phyloP scores from a whole-genome alignment of 371 early-diverging fungal species.

The Coemansia sp. region DNA sequence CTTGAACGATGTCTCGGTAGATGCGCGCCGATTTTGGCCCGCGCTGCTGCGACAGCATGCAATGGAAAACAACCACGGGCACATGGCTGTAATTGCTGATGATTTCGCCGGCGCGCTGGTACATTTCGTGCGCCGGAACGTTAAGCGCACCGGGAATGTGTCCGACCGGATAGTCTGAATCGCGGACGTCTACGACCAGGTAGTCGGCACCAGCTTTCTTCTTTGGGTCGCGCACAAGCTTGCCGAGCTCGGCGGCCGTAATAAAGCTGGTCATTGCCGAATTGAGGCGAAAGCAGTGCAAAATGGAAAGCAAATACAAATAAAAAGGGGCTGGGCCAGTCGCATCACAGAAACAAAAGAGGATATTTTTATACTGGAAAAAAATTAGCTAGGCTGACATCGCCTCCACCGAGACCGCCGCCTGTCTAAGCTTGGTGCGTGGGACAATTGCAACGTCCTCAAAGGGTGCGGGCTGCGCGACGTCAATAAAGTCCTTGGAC shows the following conservation, averaged over 20 bases:
- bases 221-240: slow-evolving; percentile 57
- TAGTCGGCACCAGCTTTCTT: slow-evolving; percentile 60
- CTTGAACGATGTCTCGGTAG: slow-evolving; percentile 59
- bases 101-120: slow-evolving; percentile 53
- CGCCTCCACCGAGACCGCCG: not conserved
- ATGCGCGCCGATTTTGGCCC: slow-evolving; percentile 83
- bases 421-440: slow-evolving; percentile 6
- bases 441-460: slow-evolving; percentile 76
- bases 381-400: no score
- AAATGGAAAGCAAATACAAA: not conserved
- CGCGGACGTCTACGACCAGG: slow-evolving; percentile 79
- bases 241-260: slow-evolving; percentile 59
- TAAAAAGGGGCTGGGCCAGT: not conserved
- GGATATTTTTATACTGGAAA: no score
- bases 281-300: no score
- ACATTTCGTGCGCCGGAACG: slow-evolving; percentile 66
- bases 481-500: slow-evolving; percentile 80
- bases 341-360: no score
- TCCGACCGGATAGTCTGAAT: slow-evolving; percentile 75
- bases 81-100: slow-evolving; percentile 59
- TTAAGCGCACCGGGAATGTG: slow-evolving; percentile 78
- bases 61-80: slow-evolving; percentile 77
- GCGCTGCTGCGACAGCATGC: slow-evolving; percentile 80
- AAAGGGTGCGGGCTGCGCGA: slow-evolving; percentile 77
- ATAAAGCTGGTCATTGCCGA: not conserved